Percentiles rank a stretch among this genome's conserved stretches.
Conservation (phyloP, 129 eudicot species). For the Centella asiatica region DNA sequence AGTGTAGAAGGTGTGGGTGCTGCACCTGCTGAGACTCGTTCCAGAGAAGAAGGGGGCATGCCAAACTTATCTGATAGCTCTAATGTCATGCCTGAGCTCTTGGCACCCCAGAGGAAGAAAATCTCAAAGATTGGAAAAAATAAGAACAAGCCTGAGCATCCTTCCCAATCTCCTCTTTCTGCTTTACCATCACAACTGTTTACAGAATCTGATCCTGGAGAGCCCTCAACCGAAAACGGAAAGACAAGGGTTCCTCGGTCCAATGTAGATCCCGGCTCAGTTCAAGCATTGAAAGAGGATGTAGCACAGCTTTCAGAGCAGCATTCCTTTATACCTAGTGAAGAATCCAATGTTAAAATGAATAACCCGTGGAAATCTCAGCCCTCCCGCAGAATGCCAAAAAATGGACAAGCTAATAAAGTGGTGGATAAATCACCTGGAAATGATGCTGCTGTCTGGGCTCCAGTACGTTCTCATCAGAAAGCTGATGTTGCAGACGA, state of each 20-base stretch:
- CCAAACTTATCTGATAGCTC: constrained; percentile 14
- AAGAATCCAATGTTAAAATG: constrained; percentile 36
- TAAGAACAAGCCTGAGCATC: constrained; percentile 51
- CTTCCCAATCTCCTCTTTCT: constrained; percentile 12
- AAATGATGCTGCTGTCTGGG: constrained; percentile 71
- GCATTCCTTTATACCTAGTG: constrained; percentile 27
- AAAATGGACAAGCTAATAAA: constrained; percentile 53
- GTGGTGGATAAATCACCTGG: constrained; percentile 47
- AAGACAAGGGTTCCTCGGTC: constrained; percentile 25
- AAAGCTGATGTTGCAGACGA: constrained; percentile 41
- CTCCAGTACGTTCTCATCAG: constrained; percentile 72
- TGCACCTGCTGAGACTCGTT: constrained; percentile 15
- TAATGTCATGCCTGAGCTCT: constrained; percentile 23
- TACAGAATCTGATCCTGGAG: constrained; percentile 21
- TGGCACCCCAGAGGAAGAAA: constrained; percentile 40
- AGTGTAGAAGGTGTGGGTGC: constrained; percentile 11
- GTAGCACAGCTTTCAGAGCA: constrained; percentile 27
- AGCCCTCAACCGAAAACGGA: constrained; percentile 23
- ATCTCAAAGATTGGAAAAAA: constrained; percentile 43
- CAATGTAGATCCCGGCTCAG: constrained; percentile 23
- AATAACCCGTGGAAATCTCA: constrained; percentile 55
- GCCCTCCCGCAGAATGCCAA: constrained; percentile 49
- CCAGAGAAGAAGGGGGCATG: constrained; percentile 23
- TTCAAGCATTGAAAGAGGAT: constrained; percentile 28
- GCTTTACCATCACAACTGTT: constrained; percentile 19